Evolutionary conservation across 2,329 filamentous ascomycete genomes (phyloP), one percentile per base, ranked within the genome.

Genomic region (Hymenoscyphus linearis): DNA sequence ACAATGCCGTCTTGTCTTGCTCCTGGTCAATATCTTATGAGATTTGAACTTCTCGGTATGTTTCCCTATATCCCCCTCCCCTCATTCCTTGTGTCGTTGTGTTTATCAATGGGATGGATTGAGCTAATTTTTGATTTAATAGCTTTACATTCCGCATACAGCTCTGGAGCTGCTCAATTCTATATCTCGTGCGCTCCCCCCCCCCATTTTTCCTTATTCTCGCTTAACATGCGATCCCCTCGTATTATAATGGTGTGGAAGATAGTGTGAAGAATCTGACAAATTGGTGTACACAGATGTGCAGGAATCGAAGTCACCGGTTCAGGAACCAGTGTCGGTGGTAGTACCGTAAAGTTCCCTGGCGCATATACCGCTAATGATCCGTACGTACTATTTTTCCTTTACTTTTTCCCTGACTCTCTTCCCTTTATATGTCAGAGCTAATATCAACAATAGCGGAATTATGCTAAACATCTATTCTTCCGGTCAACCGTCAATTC

Each of bases 1-100:
- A 75, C 74, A 60, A 72, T 84, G 63, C 82, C 82, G 50, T 69
- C 74, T 34, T 81, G 78, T 72, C 76, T 84, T 62, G 78, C 80
- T 1, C 74, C 80, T 1, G 82, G 82, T 35, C 76, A 84, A 57
- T 84, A 84, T 66, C 76, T 85, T 34, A 74, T 85, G 71, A 77
- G 81, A 37, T 77, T 80, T 37, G 82, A 85, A 74, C 74, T 81
- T 52, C 73, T 82, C 40, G 59, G 58, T 60, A 56, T 22, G 79
- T 79, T 9, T 12, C 27, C 35, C n/a, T 55, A 36, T 16, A 27
- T n/a, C n/a, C 25, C 25, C 52, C 26, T 26, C 7, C 12, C 18
- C 3, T 3, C 26, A 22, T 12, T 16, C 18, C 26, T 2, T 37
- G 5, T 18, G 7, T 44, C 14, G n/a, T n/a, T n/a, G n/a, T n/a